phyloP scores from a whole-genome alignment of 352 stramenopile genomes.

The Phytophthora idaei region DNA sequence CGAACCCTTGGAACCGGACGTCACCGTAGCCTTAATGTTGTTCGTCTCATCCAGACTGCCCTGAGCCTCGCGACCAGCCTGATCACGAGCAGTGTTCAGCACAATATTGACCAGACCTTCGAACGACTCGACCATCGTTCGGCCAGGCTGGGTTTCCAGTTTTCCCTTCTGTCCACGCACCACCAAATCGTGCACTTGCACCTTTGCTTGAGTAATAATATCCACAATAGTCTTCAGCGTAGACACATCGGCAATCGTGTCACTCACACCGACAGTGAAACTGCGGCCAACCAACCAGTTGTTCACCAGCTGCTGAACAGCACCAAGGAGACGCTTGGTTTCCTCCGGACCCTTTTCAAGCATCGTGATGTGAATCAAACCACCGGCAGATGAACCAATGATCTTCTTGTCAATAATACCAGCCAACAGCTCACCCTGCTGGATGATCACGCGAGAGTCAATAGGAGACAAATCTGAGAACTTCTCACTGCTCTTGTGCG shows the following conservation, averaged over 20 bases:
- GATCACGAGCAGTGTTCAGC: conserved; percentile 88
- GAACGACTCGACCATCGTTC: conserved; percentile 99
- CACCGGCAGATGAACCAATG: conserved; percentile 96
- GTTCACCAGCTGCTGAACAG: conserved; percentile 98
- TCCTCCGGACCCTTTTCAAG: conserved; percentile 92
- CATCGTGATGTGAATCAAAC: conserved; percentile 98
- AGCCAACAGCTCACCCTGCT: conserved; percentile 96
- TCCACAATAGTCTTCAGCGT: conserved; percentile 99
- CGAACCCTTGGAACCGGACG: conserved; percentile 98
- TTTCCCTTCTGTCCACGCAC: conserved; percentile 97
- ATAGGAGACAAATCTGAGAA: conserved; percentile 93
- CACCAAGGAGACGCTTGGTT: conserved; percentile 88
- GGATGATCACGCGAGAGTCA: conserved; percentile 97
- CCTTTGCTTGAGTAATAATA: conserved; percentile 99
- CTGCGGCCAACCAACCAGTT: conserved; percentile 98
- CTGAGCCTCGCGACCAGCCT: conserved; percentile 82
- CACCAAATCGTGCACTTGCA: conserved; percentile 93
- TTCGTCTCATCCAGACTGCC: conserved; percentile 95
- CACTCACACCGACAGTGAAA: conserved; percentile 98
- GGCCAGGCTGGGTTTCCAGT: conserved; percentile 97
- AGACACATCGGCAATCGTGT: conserved; percentile 98
- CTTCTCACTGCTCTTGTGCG: conserved; percentile 93
- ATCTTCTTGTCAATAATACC: conserved; percentile 99
- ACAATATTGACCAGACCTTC: conserved; percentile 99
- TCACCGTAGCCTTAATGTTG: conserved; percentile 99